Evolutionary conservation across 2,329 filamentous ascomycete genomes (phyloP), one percentile per base, ranked within the genome.

Genomic region (Tolypocladium inflatum): DNA sequence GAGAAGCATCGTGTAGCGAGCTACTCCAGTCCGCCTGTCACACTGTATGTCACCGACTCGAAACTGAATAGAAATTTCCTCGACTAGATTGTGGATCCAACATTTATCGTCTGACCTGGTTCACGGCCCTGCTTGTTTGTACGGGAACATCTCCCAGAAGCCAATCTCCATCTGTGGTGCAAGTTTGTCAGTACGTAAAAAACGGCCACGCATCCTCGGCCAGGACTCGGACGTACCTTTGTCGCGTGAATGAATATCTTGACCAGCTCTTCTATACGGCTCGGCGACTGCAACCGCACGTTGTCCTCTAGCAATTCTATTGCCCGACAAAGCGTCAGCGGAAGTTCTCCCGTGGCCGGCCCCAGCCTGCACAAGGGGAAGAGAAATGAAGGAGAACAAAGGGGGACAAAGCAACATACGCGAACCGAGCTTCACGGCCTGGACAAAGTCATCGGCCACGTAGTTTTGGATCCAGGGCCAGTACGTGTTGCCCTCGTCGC

Each of bases 401-500:
- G 37, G 13, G 38, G 42, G 33, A 30, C 9, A 9, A n/a, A 7
- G 30, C 57, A 15, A 69, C 81, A 72, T 75, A 90, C 89, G 84
- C 57, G 80, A 84, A 26, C 90, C 90, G 3, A 84, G 78, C 62
- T 77, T 78, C 57, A 95, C 89, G 7, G 90, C 89, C 61, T 85
- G 78, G 0, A 78, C 74, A 64, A 96, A 97, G 69, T 94, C 89
- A 1, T 90, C 86, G 2, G 86, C 88, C 19, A 89, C 83, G 68
- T 97, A 97, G 67, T 90, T 95, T 68, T 92, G 80, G 63, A 97
- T 90, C 93, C 93, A 97, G 52, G 85, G 82, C 87, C 89, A 94
- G 75, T 96, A 97, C 21, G 75, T 78, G 69, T 93, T 95, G 0
- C 78, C 83, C 15, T 87, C 78, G 26, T 50, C 45, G 43, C 79